Evolutionary conservation across 306 rosid genomes (phyloP), one percentile per base, ranked within the genome.

Genomic region (Astragalus glycyphyllos): DNA sequence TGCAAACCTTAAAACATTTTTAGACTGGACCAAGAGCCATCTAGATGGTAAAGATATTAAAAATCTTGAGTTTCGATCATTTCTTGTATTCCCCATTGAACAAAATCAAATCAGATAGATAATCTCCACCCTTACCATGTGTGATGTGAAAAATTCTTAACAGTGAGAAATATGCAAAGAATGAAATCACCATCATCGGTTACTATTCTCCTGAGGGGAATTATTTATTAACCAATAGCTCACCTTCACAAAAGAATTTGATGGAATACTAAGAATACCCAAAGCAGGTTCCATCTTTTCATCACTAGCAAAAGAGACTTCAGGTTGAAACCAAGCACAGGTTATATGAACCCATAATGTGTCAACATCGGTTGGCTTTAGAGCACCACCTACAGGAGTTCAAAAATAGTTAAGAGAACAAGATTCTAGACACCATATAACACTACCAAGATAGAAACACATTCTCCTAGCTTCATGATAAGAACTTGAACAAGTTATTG

Each of bases 241-340:
- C 37, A 95, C 99, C 99, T 95, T 95, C 40, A 95, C 97, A 79
- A 95, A 95, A 79, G 99, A 89, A 89, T 95, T 91, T 64, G 99
- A 95, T 4, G 99, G 99, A 79, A 95, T 91, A 82, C 97, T 79
- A 81, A 95, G 88, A 83, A 95, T 95, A 55, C 99, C 99, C 81
- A 87, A 86, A 69, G 97, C 99, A 78, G 99, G 99, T 71, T 95
- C 99, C 99, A 95, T 95, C 84, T 82, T 91, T 75, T 95, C 96
- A 79, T 91, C 99, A 80, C 91, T 95, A 26, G 97, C 93, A 66
- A 95, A 95, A 47, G 97, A 84, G 60, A 95, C 99, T 88, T 95
- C 97, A 35, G 99, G 99, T 53, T 90, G 86, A 77, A 95, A 95
- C 99, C 99, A 95, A 84, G 99, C 99, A 72, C 99, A 95, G 6